A percentile compares a stretch with the other conserved stretches of the same genome.
These are phyloP conservation scores for Acer campestre DNA, from an alignment of 345 rosid genomes.

Conservation along the genomic window DNA sequence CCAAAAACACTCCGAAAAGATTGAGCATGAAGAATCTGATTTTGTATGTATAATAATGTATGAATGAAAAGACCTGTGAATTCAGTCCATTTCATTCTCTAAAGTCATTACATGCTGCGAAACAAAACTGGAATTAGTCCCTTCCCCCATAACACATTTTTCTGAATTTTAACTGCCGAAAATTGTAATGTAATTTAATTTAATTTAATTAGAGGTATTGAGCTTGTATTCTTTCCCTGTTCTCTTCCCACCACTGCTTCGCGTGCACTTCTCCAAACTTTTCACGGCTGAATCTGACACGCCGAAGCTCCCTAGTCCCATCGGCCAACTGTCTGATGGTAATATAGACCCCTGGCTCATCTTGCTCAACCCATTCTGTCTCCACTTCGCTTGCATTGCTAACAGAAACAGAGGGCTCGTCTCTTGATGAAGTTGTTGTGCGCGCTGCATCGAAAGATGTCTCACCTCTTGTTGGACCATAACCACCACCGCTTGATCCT, in stretches of 20 bases:
- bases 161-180: neutral
- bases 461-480: constrained; percentile 45
- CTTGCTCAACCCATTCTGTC: constrained; percentile 91
- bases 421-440: constrained; percentile 86
- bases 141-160: neutral
- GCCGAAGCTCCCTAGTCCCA: constrained; percentile 94
- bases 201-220: constrained; percentile 70
- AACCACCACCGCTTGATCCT: constrained; percentile 48
- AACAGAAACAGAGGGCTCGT: constrained; percentile 75
- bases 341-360: constrained; percentile 92
- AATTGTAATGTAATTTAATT: neutral
- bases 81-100: no score
- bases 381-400: constrained; percentile 95
- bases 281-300: constrained; percentile 99
- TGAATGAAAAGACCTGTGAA: no score
- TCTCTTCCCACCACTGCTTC: constrained; percentile 98
- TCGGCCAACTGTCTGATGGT: constrained; percentile 85
- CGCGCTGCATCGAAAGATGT: constrained; percentile 65
- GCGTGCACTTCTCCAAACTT: constrained; percentile 89
- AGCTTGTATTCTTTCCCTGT: constrained; percentile 94
- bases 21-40: no score
- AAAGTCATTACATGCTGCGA: neutral
- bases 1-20: neutral
- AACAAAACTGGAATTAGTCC: constrained; percentile 29
- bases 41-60: no score